Evolutionary conservation across 306 rosid genomes (phyloP), one percentile per base, ranked within the genome.

Genomic region (Quercus ilex): DNA sequence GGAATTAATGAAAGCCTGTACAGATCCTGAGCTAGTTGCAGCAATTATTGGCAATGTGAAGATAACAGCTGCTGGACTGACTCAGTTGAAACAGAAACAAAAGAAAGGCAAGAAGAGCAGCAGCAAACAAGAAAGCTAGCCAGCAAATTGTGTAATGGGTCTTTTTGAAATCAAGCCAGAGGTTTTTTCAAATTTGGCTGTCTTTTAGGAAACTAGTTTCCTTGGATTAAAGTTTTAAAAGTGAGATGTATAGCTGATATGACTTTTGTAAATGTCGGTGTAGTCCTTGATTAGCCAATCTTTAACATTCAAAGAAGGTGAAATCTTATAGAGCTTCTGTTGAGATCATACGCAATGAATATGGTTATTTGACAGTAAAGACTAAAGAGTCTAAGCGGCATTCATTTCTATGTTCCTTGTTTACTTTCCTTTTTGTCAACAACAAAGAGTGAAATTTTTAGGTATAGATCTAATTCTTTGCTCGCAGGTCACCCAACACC

Each of bases 1-100:
- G 79, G 99, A 95, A 84, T 85, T 92, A 87, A 93, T 93, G 90
- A 95, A 95, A 82, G 99, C 99, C 17, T 95, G 98, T 80, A 95
- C 97, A 7, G 99, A 93, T 86, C 93, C 99, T 21, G 98, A 95
- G 81, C 82, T 93, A 51, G 92, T 91, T 23, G 93, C 98, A 8
- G 89, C 99, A 58, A 87, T 95, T 74, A 72, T 95, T 31, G 96
- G 99, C 69, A 95, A 95, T 85, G 94, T 88, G 26, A 90, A 92
- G 85, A 89, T 93, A 81, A 87, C 98, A 0, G 89, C 99, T 19
- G 92, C 96, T 8, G 99, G 99, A 62, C 99, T 95, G 38, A 65
- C 94, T 69, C 99, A 93, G 52, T 58, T 95, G 85, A 95, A 91
- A 88, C 99, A 91, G 87, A 95, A 91, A 83, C 98, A 95, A 71